phyloP scores from a whole-genome alignment of 768 basidiomycete genomes.

The Kwoniella europaea region DNA sequence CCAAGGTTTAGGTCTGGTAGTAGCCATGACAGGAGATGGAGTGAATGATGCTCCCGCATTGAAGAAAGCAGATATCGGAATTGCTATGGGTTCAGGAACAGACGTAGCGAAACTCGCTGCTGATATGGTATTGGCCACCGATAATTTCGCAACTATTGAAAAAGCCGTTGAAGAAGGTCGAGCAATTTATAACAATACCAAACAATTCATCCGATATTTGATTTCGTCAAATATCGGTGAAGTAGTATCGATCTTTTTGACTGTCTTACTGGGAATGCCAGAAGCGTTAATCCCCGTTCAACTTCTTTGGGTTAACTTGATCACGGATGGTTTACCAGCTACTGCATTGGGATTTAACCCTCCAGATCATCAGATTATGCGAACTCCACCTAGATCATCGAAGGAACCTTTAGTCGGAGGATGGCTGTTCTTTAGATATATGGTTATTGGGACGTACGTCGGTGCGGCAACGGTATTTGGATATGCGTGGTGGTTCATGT shows the following conservation, averaged over 20 bases:
- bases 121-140: constrained; percentile 80
- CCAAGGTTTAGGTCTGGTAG: constrained; percentile 87
- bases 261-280: constrained; percentile 98
- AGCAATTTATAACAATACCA: constrained; percentile 98
- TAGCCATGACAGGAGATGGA: constrained; percentile 94
- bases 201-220: constrained; percentile 99
- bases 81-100: constrained; percentile 98
- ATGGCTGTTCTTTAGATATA: constrained; percentile 96
- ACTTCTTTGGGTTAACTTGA: constrained; percentile 96
- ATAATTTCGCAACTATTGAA: constrained; percentile 97
- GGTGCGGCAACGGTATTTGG: constrained; percentile 94
- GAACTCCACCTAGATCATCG: constrained; percentile 84
- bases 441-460: constrained; percentile 91
- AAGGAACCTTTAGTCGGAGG: constrained; percentile 86
- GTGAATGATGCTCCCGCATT: constrained; percentile 98
- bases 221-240: constrained; percentile 97
- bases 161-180: constrained; percentile 95
- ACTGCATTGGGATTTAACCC: constrained; percentile 98
- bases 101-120: constrained; percentile 98
- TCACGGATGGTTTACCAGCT: constrained; percentile 91
- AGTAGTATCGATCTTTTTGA: constrained; percentile 92
- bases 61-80: constrained; percentile 96
- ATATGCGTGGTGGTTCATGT: constrained; percentile 99
- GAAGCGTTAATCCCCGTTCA: constrained; percentile 97
- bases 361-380: constrained; percentile 92